These are phyloP conservation scores for Centaurea solstitialis DNA, from an alignment of 129 eudicot species.

Conservation along the genomic window DNA sequence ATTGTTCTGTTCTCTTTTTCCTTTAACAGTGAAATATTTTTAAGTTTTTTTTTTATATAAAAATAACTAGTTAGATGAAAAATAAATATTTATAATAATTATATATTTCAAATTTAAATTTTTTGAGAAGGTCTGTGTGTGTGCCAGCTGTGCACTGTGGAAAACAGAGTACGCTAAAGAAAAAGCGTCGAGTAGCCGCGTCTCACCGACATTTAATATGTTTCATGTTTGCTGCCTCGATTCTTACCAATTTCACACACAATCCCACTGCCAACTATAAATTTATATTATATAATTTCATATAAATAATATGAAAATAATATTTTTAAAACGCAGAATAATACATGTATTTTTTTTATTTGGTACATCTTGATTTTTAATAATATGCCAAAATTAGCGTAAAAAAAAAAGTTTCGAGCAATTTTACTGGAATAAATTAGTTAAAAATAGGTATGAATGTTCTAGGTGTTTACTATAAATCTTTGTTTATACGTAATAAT, in stretches of 20 bases:
- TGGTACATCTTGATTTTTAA: neutral
- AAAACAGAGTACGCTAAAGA: slow-evolving; percentile 16
- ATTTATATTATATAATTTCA: no score
- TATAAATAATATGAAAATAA: no score
- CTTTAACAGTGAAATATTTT: no score
- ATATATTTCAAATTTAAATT: no score
- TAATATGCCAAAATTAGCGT: neutral
- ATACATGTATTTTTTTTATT: no score
- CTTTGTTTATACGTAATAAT: neutral
- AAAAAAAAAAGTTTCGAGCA: no score
- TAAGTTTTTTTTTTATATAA: no score
- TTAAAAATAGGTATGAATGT: neutral
- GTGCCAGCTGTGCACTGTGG: slow-evolving; percentile 26
- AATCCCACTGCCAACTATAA: neutral
- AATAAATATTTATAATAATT: no score
- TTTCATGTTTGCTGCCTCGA: neutral
- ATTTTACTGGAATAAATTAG: no score
- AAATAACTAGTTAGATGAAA: no score
- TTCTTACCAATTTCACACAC: neutral
- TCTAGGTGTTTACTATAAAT: neutral
- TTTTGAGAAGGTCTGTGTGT: slow-evolving; percentile 2
- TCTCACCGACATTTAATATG: slow-evolving; percentile 26
- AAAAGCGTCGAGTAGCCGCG: slow-evolving; percentile 30
- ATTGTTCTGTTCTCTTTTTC: no score
- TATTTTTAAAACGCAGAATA: neutral